A percentile compares a stretch with the other conserved stretches of the same genome.
Evolutionary conservation across 208 protist genomes (phyloP).

Genomic region (Herpetomonas tarakana): DNA sequence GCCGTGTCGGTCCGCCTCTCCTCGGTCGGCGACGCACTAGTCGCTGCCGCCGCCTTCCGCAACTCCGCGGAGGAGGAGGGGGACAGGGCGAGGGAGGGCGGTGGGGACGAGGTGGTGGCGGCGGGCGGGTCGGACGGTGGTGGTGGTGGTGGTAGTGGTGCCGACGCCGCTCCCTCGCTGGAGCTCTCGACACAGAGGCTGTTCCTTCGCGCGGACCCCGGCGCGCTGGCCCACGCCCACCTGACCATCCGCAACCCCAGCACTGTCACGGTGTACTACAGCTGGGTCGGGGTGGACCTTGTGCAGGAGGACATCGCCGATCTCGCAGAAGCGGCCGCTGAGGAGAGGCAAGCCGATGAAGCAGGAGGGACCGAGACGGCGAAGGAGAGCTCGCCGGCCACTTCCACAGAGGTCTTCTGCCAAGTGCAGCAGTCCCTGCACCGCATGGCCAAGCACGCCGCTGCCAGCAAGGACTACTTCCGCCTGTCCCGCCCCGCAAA

Average conservation of each 20-base stretch:
- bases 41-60: too few relatives aligned
- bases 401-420: background rate
- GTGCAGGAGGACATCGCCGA: conserved; percentile 22
- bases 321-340: background rate
- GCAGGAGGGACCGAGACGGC: background rate
- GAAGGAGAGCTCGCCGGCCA: background rate
- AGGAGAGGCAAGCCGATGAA: background rate
- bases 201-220: conserved; percentile 41
- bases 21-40: too few relatives aligned
- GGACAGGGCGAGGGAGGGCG: conserved; percentile 16
- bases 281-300: conserved; percentile 47
- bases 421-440: conserved; percentile 22
- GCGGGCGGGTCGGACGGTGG: background rate
- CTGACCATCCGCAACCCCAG: conserved; percentile 58
- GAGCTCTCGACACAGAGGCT: conserved; percentile 58
- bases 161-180: too few relatives aligned
- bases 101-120: background rate
- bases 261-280: conserved; percentile 81
- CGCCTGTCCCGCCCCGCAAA: conserved; percentile 57
- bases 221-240: conserved; percentile 54
- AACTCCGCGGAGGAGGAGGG: conserved; percentile 63
- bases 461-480: conserved; percentile 40
- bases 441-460: conserved; percentile 28
- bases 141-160: conserved; percentile 10
- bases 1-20: too few relatives aligned